A percentile compares a stretch with the other conserved stretches of the same genome.
These are phyloP conservation scores for Cercospora sojina DNA, from an alignment of 2,329 filamentous ascomycete genomes.

Conservation along the genomic window DNA sequence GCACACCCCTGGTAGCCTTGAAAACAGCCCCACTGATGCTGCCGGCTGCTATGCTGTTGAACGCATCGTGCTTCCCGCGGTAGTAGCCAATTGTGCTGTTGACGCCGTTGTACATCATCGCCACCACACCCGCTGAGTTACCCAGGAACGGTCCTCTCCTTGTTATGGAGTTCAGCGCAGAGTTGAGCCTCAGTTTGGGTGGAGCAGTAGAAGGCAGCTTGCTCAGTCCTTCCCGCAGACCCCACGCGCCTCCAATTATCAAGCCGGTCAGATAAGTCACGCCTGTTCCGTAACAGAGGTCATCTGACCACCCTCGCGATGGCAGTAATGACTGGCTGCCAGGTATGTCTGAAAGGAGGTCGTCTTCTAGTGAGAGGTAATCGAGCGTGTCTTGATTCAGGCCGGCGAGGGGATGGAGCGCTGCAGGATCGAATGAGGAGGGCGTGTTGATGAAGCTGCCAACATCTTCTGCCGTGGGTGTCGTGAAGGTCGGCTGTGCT, in stretches of 20 bases:
- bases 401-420: slow-evolving; percentile 89
- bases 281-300: slow-evolving; percentile 95
- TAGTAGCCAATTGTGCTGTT: slow-evolving; percentile 79
- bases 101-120: slow-evolving; percentile 92
- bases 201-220: slow-evolving; percentile 68
- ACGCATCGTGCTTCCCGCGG: slow-evolving; percentile 82
- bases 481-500: slow-evolving; percentile 48
- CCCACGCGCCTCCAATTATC: slow-evolving; percentile 84
- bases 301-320: slow-evolving; percentile 95
- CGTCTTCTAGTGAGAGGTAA: slow-evolving; percentile 92
- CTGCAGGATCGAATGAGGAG: slow-evolving; percentile 77
- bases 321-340: slow-evolving; percentile 85
- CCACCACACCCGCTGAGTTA: slow-evolving; percentile 92
- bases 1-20: slow-evolving; percentile 87
- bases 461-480: slow-evolving; percentile 70
- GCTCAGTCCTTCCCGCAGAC: slow-evolving; percentile 82
- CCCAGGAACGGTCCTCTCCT: slow-evolving; percentile 90
- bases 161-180: slow-evolving; percentile 90
- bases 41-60: slow-evolving; percentile 84
- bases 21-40: slow-evolving; percentile 89
- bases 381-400: slow-evolving; percentile 91
- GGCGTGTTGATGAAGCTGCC: slow-evolving; percentile 78
- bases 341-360: slow-evolving; percentile 79
- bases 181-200: slow-evolving; percentile 90
- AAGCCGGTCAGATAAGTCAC: slow-evolving; percentile 90